Percentiles rank a stretch among this genome's conserved stretches.
Conservation (phyloP, 306 rosid genomes). For the Cicer yamashitae region DNA sequence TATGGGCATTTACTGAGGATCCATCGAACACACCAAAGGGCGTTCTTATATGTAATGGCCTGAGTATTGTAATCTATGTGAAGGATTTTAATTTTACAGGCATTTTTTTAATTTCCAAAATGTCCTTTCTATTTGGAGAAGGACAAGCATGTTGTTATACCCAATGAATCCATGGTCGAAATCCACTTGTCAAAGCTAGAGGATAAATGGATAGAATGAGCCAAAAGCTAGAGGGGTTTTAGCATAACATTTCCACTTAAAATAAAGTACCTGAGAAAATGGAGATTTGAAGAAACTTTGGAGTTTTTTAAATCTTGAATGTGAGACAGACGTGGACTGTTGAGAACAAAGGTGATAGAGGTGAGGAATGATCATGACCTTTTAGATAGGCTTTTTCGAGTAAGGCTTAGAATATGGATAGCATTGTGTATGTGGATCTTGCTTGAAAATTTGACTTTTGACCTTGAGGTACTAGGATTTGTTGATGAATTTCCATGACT, state of each 20-base stretch:
- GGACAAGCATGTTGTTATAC: background rate
- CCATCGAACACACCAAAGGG: background rate
- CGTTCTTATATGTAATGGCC: constrained; percentile 5
- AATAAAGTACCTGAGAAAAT: background rate
- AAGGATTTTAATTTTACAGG: constrained; percentile 13
- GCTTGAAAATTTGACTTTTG: constrained; percentile 5
- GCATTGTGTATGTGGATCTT: background rate
- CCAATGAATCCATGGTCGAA: background rate
- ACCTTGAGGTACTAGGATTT: constrained; percentile 9
- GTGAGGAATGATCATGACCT: background rate
- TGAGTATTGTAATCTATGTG: constrained; percentile 27
- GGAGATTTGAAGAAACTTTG: background rate
- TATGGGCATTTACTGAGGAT: background rate
- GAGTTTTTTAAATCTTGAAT: background rate
- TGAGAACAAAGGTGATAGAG: background rate
- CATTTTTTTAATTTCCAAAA: constrained; percentile 26
- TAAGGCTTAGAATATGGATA: background rate
- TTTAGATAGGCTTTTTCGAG: background rate
- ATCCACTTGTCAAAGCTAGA: constrained; percentile 1
- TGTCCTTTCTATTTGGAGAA: background rate
- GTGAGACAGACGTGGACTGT: constrained; percentile 1
- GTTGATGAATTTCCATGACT: constrained; percentile 6
- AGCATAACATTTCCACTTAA: background rate
- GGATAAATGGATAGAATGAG: background rate
- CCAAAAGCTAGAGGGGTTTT: background rate